A percentile compares a stretch with the other conserved stretches of the same genome.
These are phyloP conservation scores for Aspergillus spinulosporus DNA, from an alignment of 2,329 filamentous ascomycete genomes.

Conservation along the genomic window DNA sequence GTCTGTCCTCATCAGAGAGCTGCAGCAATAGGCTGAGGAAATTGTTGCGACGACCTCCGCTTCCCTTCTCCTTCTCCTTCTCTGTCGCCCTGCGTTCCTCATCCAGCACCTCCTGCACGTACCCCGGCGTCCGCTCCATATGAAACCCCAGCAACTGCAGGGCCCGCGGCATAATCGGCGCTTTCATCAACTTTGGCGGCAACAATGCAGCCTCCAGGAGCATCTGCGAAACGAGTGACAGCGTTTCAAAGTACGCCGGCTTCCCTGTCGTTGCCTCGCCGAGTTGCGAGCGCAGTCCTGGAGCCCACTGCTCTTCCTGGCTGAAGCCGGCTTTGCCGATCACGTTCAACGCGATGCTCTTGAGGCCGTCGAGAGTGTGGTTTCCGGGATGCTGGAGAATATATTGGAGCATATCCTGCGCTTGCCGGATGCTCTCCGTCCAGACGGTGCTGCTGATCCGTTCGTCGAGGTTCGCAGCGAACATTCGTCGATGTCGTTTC, in stretches of 20 bases:
- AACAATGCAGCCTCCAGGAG: conserved; percentile 33
- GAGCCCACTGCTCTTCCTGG: conserved; percentile 31
- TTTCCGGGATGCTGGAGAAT: conserved; percentile 27
- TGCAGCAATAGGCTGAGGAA: conserved; percentile 12
- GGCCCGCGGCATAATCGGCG: conserved; percentile 4
- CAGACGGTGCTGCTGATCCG: conserved; percentile 39
- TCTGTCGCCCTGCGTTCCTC: conserved; percentile 2
- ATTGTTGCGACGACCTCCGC: not conserved
- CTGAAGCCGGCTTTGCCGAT: conserved; percentile 39
- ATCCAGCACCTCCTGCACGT: conserved; percentile 5
- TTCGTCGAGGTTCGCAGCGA: conserved; percentile 41
- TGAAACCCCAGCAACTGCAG: conserved; percentile 1
- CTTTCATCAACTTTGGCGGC: conserved; percentile 25
- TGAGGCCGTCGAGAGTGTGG: conserved; percentile 31
- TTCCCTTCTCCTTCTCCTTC: not conserved
- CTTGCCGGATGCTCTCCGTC: conserved; percentile 34
- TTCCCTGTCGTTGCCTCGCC: conserved; percentile 11
- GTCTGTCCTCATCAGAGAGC: conserved; percentile 20
- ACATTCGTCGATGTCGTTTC: conserved; percentile 38
- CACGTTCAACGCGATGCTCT: conserved; percentile 43
- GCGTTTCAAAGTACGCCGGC: conserved; percentile 36
- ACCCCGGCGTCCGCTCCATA: conserved; percentile 8
- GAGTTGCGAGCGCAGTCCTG: conserved; percentile 21
- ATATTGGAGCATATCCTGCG: conserved; percentile 32
- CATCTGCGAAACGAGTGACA: conserved; percentile 32